Base-by-base conservation (phyloP, 768 basidiomycete species). In the Rhizopogon sp. region DNA sequence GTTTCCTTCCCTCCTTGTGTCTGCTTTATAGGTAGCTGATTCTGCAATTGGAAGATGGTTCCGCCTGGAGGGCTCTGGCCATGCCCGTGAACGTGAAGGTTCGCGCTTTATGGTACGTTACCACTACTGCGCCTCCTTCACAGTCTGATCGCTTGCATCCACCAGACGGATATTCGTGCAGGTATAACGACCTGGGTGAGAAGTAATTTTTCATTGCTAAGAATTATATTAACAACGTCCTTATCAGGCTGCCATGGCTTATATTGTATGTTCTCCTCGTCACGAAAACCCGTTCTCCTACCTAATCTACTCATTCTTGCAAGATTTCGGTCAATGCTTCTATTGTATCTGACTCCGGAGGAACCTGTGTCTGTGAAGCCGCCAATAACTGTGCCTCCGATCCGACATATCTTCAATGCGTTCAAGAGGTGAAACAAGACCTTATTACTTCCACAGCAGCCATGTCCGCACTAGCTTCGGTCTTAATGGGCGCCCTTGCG, bases 261-360 rank as follows among this genome's bases (percentile, higher is more conserved):
- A 33, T 37, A 22, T 54, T 60, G 55, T 40, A 46, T 45, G 25
- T 35, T 49, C 10, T 11, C 42, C 52, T 54, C 31, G 5, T 49
- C 37, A 37, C 6, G 16, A 6, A 29, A 22, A 20, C 10, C 39
- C 53, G 53, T 44, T 58, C 51, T 25, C 25, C 25, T 25, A 56
- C 35, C 58, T 50, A 13, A 29, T 33, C 20, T 35, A 3, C 14
- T 25, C 4, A 25, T 25, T 5, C 16, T 57, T 20, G 8, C 20
- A 25, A 90, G 87, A 90, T 91, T 58, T 88, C 89, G 25, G 91
- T 94, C 64, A 94, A 94, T 64, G 88, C 91, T 5, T 75, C 85
- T 14, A 90, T 94, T 59, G 66, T 94, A 35, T 76, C 83, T 3
- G 82, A 85, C 60, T 79, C 86, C 1, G 92, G 91, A 44, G 92